These are phyloP conservation scores for Diplodia sapinea DNA, from an alignment of 2,329 filamentous ascomycete species.

Conservation along the genomic window DNA sequence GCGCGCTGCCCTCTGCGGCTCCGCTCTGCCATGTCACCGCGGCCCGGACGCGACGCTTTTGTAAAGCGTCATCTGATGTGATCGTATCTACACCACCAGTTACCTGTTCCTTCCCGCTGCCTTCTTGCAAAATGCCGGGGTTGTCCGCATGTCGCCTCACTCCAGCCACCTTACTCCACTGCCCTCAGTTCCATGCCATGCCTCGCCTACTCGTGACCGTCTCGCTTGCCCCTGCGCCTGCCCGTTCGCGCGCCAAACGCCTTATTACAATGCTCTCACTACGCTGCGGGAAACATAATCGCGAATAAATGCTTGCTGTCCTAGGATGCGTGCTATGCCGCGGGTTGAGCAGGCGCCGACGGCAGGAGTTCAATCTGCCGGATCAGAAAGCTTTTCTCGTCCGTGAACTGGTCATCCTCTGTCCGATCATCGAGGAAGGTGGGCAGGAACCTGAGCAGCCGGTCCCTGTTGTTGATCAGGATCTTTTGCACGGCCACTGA, in stretches of 20 bases:
- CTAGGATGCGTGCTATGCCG: not conserved
- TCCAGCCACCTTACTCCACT: not conserved
- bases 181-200: not conserved
- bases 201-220: conserved; percentile 8
- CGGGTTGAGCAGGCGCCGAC: conserved; percentile 35
- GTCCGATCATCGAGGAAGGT: conserved; percentile 93
- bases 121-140: conserved; percentile 25
- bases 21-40: conserved; percentile 23
- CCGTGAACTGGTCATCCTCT: conserved; percentile 97
- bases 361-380: conserved; percentile 75
- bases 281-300: conserved; percentile 5
- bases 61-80: conserved; percentile 26
- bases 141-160: conserved; percentile 21
- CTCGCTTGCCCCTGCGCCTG: conserved; percentile 18
- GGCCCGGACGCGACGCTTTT: conserved; percentile 26
- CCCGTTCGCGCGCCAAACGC: conserved; percentile 12
- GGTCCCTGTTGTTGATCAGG: conserved; percentile 92
- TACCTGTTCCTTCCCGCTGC: not conserved
- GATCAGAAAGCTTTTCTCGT: conserved; percentile 96
- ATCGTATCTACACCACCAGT: conserved; percentile 23
- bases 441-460: conserved; percentile 84
- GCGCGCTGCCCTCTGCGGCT: conserved; percentile 23
- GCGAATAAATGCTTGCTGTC: conserved; percentile 3
- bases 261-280: conserved; percentile 12
- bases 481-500: conserved; percentile 95